Evolutionary conservation across 129 eudicot genomes (phyloP).

Genomic region (Pittosporum tobira): DNA sequence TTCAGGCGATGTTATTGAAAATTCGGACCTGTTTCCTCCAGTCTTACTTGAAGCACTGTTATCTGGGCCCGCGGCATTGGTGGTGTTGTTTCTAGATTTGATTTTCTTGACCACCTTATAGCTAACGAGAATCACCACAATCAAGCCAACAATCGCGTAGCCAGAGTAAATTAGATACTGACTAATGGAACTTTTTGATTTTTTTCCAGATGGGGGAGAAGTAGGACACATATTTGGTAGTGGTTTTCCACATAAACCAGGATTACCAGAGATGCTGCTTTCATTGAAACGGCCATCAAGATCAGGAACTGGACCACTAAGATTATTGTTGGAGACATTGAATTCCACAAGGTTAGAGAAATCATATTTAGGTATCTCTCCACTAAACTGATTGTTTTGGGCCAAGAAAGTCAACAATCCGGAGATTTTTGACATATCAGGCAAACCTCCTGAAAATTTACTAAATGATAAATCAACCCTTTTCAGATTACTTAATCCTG

Average conservation of each 20-base stretch:
- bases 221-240: constrained; percentile 35
- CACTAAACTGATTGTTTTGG: constrained; percentile 41
- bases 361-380: constrained; percentile 27
- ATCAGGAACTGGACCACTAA: constrained; percentile 53
- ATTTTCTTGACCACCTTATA: constrained; percentile 28
- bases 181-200: constrained; percentile 18
- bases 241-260: constrained; percentile 39
- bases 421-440: constrained; percentile 53
- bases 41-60: constrained; percentile 33
- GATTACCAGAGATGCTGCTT: constrained; percentile 44
- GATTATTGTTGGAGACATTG: constrained; percentile 44
- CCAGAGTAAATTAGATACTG: constrained; percentile 37
- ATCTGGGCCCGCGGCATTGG: neutral
- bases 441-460: constrained; percentile 40
- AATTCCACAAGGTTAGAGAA: constrained; percentile 38
- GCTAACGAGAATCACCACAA: constrained; percentile 31
- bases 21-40: constrained; percentile 41
- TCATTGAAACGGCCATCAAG: constrained; percentile 27
- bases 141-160: constrained; percentile 30
- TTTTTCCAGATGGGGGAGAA: constrained; percentile 8
- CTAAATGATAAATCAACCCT: constrained; percentile 44
- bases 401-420: constrained; percentile 42
- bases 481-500: constrained; percentile 29
- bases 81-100: constrained; percentile 16
- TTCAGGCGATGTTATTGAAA: constrained; percentile 53